phyloP scores from a whole-genome alignment of 2,329 filamentous ascomycete species.

The Daldinia sp. region DNA sequence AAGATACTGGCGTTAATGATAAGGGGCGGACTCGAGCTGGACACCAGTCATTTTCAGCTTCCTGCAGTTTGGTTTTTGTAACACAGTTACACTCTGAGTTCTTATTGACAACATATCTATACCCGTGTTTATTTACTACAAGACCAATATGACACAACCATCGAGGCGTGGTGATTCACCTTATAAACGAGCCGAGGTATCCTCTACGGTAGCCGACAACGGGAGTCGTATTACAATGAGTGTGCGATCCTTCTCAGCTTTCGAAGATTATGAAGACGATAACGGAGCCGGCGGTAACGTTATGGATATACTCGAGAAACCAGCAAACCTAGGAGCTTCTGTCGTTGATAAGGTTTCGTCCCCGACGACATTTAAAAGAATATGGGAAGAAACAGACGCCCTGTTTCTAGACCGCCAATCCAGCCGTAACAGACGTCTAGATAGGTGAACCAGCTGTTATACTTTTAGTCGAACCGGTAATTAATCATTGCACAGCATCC shows the following conservation, averaged over 20 bases:
- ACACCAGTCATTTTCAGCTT: not conserved
- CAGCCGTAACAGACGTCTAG: not conserved
- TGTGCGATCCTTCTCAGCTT: constrained; percentile 18
- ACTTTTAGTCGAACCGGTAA: not conserved
- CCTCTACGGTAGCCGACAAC: not conserved
- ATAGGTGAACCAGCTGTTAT: constrained; percentile 25
- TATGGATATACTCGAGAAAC: constrained; percentile 45
- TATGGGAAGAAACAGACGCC: constrained; percentile 30
- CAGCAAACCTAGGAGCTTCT: constrained; percentile 22
- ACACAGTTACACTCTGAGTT: not conserved
- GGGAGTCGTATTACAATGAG: constrained; percentile 9
- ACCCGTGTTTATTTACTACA: not conserved
- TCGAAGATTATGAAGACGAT: constrained; percentile 18
- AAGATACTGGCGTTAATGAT: not conserved
- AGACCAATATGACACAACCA: not conserved
- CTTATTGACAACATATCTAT: not conserved
- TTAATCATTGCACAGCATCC: constrained; percentile 19
- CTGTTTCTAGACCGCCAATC: constrained; percentile 3
- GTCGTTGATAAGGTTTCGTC: constrained; percentile 33
- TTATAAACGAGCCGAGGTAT: not conserved
- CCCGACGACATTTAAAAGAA: constrained; percentile 31
- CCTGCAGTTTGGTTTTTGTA: not conserved
- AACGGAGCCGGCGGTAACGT: constrained; percentile 37
- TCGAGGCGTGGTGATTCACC: not conserved
- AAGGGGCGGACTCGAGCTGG: too few relatives aligned